Evolutionary conservation across 192 early-diverging fungal species (phyloP).

Genomic region (Rhizophagus clarus): DNA sequence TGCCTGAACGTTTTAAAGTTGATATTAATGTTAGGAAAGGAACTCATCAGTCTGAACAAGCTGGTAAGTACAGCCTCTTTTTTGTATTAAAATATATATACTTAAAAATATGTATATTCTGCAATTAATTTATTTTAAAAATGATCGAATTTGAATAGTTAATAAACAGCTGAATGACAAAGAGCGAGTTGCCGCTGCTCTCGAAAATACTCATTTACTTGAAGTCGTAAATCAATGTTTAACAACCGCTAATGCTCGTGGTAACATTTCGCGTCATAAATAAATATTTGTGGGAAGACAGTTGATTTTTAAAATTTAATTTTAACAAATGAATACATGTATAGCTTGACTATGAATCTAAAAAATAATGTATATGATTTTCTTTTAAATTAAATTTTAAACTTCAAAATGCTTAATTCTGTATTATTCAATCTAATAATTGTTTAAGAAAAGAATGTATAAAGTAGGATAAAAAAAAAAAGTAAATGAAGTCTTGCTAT

Average conservation of each 20-base stretch:
- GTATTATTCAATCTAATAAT: no score
- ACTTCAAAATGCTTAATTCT: no score
- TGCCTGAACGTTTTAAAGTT: constrained; percentile 92
- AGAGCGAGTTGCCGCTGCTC: constrained; percentile 95
- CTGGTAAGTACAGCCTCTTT: constrained; percentile 43
- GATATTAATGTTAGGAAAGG: constrained; percentile 90
- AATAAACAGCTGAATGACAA: constrained; percentile 99
- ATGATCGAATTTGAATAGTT: constrained; percentile 46
- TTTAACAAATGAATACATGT: no score
- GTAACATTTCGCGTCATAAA: neutral
- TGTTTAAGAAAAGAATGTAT: neutral
- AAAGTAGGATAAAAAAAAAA: neutral
- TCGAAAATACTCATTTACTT: constrained; percentile 92
- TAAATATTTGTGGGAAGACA: neutral
- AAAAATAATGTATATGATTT: no score
- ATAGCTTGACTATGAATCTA: no score
- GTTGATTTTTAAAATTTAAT: no score
- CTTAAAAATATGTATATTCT: neutral
- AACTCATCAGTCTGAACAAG: constrained; percentile 92
- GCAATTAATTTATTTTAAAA: constrained; percentile 7
- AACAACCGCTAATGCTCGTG: constrained; percentile 53
- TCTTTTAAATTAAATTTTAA: no score
- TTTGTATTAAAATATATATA: neutral
- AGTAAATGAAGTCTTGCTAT: neutral
- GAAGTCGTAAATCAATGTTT: constrained; percentile 95